These are phyloP conservation scores for Chiua virens DNA, from an alignment of 768 basidiomycete species.

Conservation along the genomic window DNA sequence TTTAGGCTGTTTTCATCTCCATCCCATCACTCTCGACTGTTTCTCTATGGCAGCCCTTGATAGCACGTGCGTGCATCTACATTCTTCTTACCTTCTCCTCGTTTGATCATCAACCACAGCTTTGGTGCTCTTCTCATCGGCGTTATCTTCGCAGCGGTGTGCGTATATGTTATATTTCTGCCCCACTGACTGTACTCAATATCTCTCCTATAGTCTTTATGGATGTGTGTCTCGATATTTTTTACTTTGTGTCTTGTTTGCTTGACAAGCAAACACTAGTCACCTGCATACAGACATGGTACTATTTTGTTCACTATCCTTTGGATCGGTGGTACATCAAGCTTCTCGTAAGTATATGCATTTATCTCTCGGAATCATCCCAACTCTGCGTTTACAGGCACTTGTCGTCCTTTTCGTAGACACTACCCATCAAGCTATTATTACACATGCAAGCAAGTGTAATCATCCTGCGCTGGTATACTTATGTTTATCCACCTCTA, in stretches of 20 bases:
- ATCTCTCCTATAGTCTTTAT: conserved; percentile 38
- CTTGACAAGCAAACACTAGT: conserved; percentile 35
- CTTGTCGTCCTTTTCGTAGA: conserved; percentile 48
- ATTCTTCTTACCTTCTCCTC: neutral
- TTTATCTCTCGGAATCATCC: neutral
- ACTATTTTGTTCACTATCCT: conserved; percentile 50
- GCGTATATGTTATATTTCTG: conserved; percentile 22
- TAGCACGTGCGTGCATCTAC: conserved; percentile 32
- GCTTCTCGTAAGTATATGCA: conserved; percentile 37
- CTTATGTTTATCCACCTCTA: conserved; percentile 17
- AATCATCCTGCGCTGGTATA: neutral
- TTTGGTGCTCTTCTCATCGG: conserved; percentile 53
- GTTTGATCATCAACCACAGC: conserved; percentile 27
- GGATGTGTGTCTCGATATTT: conserved; percentile 40
- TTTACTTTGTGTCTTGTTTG: neutral
- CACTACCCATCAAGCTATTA: conserved; percentile 52
- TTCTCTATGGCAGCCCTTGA: conserved; percentile 26
- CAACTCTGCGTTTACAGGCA: conserved; percentile 39
- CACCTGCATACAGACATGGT: conserved; percentile 55
- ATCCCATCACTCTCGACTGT: neutral
- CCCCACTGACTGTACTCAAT: conserved; percentile 2
- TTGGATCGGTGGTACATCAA: conserved; percentile 50
- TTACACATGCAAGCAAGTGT: conserved; percentile 48
- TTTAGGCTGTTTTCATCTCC: neutral
- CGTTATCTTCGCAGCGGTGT: conserved; percentile 48